phyloP scores from a whole-genome alignment of 179 eudicot species.

The Spergularia azorica region DNA sequence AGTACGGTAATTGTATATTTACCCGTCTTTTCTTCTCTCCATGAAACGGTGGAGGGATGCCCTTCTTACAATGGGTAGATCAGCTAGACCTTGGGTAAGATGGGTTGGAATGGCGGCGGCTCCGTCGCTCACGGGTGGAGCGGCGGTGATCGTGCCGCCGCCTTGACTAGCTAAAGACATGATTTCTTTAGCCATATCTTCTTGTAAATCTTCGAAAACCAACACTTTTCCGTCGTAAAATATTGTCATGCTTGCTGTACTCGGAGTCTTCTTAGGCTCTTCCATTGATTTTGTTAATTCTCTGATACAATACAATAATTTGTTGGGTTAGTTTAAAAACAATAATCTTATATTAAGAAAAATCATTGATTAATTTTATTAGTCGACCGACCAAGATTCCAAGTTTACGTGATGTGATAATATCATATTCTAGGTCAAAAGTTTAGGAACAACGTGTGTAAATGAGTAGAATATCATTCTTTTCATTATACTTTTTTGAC shows the following conservation, averaged over 20 bases:
- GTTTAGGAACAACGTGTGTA: neutral
- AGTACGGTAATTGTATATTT: neutral
- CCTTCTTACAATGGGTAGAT: conserved; percentile 66
- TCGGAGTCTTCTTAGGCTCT: conserved; percentile 23
- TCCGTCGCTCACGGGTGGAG: neutral
- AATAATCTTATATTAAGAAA: neutral
- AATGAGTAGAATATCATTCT: neutral
- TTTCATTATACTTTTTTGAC: too few relatives aligned
- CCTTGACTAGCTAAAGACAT: conserved; percentile 36
- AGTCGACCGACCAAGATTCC: too few relatives aligned
- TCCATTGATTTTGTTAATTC: conserved; percentile 2
- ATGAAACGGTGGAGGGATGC: conserved; percentile 64
- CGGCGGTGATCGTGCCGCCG: neutral
- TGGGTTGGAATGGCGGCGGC: neutral
- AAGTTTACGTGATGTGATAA: neutral
- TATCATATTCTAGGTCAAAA: neutral
- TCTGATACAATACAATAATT: neutral
- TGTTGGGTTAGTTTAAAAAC: neutral
- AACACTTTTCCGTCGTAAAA: conserved; percentile 54
- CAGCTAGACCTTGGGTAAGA: conserved; percentile 20
- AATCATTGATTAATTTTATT: too few relatives aligned
- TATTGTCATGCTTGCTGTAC: conserved; percentile 54
- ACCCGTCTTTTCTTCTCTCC: conserved; percentile 64
- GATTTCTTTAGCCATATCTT: conserved; percentile 45
- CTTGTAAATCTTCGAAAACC: conserved; percentile 49